These are phyloP conservation scores for Comarum palustre DNA, from an alignment of 306 rosid genomes.

Conservation along the genomic window DNA sequence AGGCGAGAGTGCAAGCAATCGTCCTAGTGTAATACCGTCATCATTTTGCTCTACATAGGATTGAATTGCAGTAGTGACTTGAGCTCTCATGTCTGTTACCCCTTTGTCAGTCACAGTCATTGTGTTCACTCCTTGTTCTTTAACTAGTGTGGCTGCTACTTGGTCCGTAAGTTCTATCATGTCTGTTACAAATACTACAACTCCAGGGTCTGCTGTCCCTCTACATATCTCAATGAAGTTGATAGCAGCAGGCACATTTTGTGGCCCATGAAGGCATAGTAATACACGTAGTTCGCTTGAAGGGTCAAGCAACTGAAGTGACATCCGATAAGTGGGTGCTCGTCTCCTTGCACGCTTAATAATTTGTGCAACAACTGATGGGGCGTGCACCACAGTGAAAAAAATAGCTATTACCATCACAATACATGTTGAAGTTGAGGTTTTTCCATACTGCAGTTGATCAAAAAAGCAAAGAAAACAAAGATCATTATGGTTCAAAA, in stretches of 20 bases:
- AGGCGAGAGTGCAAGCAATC: conserved; percentile 58
- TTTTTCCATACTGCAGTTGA: conserved; percentile 42
- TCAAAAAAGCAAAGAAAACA: conserved; percentile 14
- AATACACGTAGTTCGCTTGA: conserved; percentile 54
- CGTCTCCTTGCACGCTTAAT: conserved; percentile 71
- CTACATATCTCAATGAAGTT: conserved; percentile 83
- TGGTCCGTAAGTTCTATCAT: conserved; percentile 71
- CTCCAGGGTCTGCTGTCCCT: conserved; percentile 56
- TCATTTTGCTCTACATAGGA: conserved; percentile 39
- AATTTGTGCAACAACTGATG: conserved; percentile 65
- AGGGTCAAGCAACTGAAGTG: conserved; percentile 70
- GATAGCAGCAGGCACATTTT: conserved; percentile 47
- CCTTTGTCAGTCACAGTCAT: conserved; percentile 46
- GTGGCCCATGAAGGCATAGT: conserved; percentile 68
- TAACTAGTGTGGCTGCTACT: conserved; percentile 50
- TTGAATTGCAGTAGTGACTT: conserved; percentile 52
- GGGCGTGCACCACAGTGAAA: conserved; percentile 64
- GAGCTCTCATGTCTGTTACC: conserved; percentile 55
- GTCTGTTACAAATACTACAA: conserved; percentile 62
- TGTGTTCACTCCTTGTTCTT: conserved; percentile 39
- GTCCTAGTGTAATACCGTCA: conserved; percentile 47
- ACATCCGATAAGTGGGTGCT: conserved; percentile 62
- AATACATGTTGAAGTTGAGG: conserved; percentile 39
- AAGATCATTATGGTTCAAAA: conserved; percentile 1
- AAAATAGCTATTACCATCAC: conserved; percentile 55